Conservation (phyloP, 2,329 filamentous ascomycete genomes). For the Pezicula neosporulosa region DNA sequence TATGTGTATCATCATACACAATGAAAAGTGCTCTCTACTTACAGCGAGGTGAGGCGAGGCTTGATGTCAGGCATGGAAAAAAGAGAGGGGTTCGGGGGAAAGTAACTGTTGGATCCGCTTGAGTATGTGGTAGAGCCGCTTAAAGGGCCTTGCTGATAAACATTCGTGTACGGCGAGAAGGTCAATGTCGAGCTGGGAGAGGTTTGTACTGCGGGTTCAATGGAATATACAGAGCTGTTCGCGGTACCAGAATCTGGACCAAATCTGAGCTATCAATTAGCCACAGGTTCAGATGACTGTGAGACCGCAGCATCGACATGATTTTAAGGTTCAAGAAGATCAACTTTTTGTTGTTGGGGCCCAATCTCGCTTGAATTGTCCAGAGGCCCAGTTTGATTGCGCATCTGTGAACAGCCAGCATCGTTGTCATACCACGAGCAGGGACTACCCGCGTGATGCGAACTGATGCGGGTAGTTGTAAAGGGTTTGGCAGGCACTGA, state of each 20-base stretch:
- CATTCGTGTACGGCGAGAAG: conserved; percentile 24
- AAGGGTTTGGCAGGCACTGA: conserved; percentile 18
- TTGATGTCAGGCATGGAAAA: conserved; percentile 31
- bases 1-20: conserved; percentile 13
- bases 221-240: conserved; percentile 29
- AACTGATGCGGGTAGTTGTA: conserved; percentile 14
- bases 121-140: conserved; percentile 27
- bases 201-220: conserved; percentile 25
- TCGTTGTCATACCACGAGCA: conserved; percentile 19
- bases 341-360: neutral
- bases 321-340: conserved; percentile 20
- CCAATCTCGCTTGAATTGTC: conserved; percentile 11
- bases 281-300: conserved; percentile 21
- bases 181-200: conserved; percentile 19
- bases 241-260: conserved; percentile 26
- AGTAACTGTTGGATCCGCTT: conserved; percentile 24
- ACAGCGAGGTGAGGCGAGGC: conserved; percentile 27
- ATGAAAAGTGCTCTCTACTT: conserved; percentile 16
- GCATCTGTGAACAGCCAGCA: conserved; percentile 25
- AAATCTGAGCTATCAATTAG: conserved; percentile 30
- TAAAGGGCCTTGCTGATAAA: conserved; percentile 23
- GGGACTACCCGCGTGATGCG: conserved; percentile 26
- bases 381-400: conserved; percentile 22
- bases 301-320: conserved; percentile 14
- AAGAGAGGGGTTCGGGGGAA: conserved; percentile 21